phyloP scores from a whole-genome alignment of 2,329 filamentous ascomycete genomes.

The Fonsecaea pugnacius region DNA sequence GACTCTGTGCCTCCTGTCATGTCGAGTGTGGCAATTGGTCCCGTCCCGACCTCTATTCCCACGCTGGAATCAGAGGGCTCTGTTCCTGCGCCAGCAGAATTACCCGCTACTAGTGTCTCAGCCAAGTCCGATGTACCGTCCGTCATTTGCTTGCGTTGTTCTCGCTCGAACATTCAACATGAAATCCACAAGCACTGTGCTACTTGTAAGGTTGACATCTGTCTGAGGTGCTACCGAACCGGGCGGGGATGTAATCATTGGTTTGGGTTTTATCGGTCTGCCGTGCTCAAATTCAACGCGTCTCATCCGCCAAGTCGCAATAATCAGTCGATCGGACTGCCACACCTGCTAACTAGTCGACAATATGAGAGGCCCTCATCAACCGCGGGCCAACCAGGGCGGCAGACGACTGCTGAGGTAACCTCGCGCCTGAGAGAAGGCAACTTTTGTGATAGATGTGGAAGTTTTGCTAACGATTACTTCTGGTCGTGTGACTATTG shows the following conservation, averaged over 20 bases:
- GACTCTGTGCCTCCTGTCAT: constrained; percentile 22
- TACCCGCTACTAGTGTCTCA: background rate
- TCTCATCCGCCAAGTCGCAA: constrained; percentile 47
- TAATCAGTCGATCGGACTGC: constrained; percentile 52
- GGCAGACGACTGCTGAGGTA: constrained; percentile 56
- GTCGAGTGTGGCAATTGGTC: constrained; percentile 27
- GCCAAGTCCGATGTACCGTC: constrained; percentile 62
- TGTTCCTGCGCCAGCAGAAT: constrained; percentile 22
- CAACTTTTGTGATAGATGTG: constrained; percentile 80
- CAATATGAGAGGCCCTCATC: constrained; percentile 46
- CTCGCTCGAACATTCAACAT: constrained; percentile 75
- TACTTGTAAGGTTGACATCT: constrained; percentile 74
- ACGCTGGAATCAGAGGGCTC: constrained; percentile 34
- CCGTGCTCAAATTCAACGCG: constrained; percentile 69
- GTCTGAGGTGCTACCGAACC: constrained; percentile 75
- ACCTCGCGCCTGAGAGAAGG: constrained; percentile 72
- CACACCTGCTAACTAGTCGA: constrained; percentile 58
- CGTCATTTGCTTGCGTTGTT: constrained; percentile 73
- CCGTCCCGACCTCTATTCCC: constrained; percentile 39
- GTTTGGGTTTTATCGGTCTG: constrained; percentile 82
- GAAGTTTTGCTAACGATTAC: constrained; percentile 74
- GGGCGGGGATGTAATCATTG: constrained; percentile 81
- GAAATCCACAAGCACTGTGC: constrained; percentile 83
- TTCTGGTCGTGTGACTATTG: constrained; percentile 89
- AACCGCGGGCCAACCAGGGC: constrained; percentile 11